Conservation (phyloP, 148 eudicot species). For the Dysphania ambrosioides region DNA sequence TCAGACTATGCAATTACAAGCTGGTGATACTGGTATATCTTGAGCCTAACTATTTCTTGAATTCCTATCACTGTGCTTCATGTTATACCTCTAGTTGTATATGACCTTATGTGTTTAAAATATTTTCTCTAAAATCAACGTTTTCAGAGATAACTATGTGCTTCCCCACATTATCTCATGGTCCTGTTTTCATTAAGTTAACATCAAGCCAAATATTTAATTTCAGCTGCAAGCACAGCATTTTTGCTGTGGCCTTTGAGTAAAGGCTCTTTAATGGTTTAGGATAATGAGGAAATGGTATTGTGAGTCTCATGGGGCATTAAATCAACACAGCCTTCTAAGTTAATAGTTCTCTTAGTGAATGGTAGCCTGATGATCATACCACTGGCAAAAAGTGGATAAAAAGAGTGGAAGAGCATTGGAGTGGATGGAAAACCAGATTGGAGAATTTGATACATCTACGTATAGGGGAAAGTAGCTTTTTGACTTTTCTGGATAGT, state of each 20-base stretch:
- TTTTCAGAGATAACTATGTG: neutral
- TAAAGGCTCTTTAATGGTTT: neutral
- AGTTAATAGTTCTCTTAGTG: neutral
- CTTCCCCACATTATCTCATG: neutral
- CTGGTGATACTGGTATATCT: slow-evolving; percentile 88
- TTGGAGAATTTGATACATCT: neutral
- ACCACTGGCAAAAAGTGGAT: neutral
- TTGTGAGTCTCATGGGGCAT: neutral
- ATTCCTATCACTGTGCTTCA: neutral
- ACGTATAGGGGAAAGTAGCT: neutral
- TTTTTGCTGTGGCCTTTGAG: neutral
- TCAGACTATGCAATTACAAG: slow-evolving; percentile 91
- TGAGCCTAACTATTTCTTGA: slow-evolving; percentile 14
- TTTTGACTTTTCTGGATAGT: neutral
- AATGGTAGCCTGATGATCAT: neutral
- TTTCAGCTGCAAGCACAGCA: neutral
- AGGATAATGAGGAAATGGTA: neutral
- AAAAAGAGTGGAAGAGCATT: neutral
- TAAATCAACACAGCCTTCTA: neutral
- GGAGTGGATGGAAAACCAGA: neutral
- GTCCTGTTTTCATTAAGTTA: neutral
- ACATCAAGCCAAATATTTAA: neutral
- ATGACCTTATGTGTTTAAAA: neutral
- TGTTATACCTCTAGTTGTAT: neutral
- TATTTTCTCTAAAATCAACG: neutral